Evolutionary conservation across 768 basidiomycete genomes (phyloP), one percentile per base, ranked within the genome.

Genomic region (Lactarius pseudohatsudake): DNA sequence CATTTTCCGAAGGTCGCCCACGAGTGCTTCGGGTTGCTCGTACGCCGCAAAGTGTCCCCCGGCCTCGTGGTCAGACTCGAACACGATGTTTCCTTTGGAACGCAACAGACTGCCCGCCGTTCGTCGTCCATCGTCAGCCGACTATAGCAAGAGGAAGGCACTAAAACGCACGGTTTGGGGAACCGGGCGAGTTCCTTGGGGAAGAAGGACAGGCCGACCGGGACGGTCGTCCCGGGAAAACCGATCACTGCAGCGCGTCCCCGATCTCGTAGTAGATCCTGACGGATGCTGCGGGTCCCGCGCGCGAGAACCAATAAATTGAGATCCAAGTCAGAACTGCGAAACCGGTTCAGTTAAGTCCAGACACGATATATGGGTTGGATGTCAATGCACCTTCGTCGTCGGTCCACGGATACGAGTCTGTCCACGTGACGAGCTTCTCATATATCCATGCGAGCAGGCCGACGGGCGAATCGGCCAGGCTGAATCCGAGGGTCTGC

Each of bases 311-410:
- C 77, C 79, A 82, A 70, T 83, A 86, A 15, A 85, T 77, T 2
- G 84, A 86, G 26, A 85, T 72, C 85, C 86, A 88, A 0, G 84
- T 85, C 40, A 88, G 69, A 1, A 87, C 86, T 86, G 63, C n/a
- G 11, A 15, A 26, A 26, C 45, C n/a, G 10, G 22, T 22, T 26
- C n/a, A 11, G 22, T 22, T 26, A 11, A n/a, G 45, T 47, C 26
- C 10, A 4, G 22, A 26, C 13, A 15, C 5, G 9, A 20, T 13
- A 22, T 11, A 22, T 22, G 11, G 22, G 26, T 13, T 13, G 4
- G n/a, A 10, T 11, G 73, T 40, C 15, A 28, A 34, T 69, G 7
- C 26, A 81, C 86, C 76, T 76, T 86, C 83, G 41, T 86, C 84
- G 57, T 84, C 82, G 20, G 77, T 77, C 85, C 84, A 86, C 0